Percentiles rank a stretch among this genome's conserved stretches.
Conservation (phyloP, 805 yeast genomes). For the Myxozyma geophila region DNA sequence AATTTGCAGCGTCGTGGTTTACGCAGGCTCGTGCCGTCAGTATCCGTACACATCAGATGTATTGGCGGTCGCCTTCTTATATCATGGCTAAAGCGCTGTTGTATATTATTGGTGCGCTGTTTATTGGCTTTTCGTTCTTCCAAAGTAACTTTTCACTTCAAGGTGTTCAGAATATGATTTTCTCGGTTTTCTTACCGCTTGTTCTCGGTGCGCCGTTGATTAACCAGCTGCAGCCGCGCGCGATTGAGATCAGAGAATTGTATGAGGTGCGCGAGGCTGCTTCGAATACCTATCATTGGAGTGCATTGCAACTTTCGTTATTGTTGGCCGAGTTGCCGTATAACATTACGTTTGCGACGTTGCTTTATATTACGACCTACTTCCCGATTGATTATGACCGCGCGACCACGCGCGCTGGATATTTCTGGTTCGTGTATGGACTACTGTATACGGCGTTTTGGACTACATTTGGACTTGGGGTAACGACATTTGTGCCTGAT, state of each 20-base stretch:
- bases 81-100: constrained; percentile 63
- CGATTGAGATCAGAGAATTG: constrained; percentile 61
- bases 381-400: constrained; percentile 53
- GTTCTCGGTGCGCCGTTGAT: constrained; percentile 61
- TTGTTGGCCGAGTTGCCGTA: constrained; percentile 65
- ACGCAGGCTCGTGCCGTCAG: constrained; percentile 52
- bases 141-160: constrained; percentile 56
- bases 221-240: constrained; percentile 67
- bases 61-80: constrained; percentile 67
- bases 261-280: constrained; percentile 73
- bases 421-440: constrained; percentile 56
- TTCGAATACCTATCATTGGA: constrained; percentile 77
- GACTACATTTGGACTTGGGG: constrained; percentile 59
- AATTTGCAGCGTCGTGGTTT: constrained; percentile 55
- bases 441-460: constrained; percentile 57
- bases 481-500: constrained; percentile 64
- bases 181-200: constrained; percentile 61
- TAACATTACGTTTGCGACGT: constrained; percentile 53
- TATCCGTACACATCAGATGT: constrained; percentile 51
- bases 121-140: constrained; percentile 74
- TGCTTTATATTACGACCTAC: constrained; percentile 60
- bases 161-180: constrained; percentile 64
- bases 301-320: constrained; percentile 59
- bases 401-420: constrained; percentile 50
- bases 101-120: constrained; percentile 57